Evolutionary conservation across 2,329 filamentous ascomycete genomes (phyloP), one percentile per base, ranked within the genome.

Genomic region (Zymoseptoria brevis): DNA sequence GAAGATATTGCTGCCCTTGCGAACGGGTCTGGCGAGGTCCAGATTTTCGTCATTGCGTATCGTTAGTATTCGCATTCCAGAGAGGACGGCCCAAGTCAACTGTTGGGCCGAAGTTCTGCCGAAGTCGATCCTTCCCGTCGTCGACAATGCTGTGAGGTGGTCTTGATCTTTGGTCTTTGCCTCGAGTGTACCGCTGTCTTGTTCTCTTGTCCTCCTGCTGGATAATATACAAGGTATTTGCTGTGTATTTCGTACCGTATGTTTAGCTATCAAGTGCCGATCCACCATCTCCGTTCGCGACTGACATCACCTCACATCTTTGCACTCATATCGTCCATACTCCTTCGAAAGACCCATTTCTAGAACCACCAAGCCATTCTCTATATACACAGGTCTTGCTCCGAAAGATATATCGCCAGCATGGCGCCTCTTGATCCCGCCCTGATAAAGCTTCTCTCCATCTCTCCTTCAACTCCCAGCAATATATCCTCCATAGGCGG

Each of bases 401-500:
- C 11, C 35, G 24, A 41, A 16, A 16, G 35, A 41, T 16, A 41
- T 4, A 41, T 16, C 35, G 11, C 13, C 22, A n/a, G 3, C 19
- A 53, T 53, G 51, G n/a, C 51, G 8, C 4, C 22, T 4, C 22
- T 89, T 49, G 87, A 91, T 69, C 71, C 82, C 1, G 84, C 85
- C 24, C 83, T 90, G 48, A 70, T 83, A 16, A 72, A 80, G 57
- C 83, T 86, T 8, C 79, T 91, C 2, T 74, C 76, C 5, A 78
- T 90, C 5, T 80, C 87, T 58, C 74, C 81, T 0, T 73, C 75
- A 16, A 74, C 72, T 22, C 81, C 85, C 29, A 81, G 75, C 50
- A 80, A 90, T 22, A 81, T 75, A 11, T 75, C 79, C 1, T 81
- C 86, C 62, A 87, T 87, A 58, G 82, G 85, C 53, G 87, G 86